Percentiles rank a stretch among this genome's conserved stretches.
Conservation (phyloP, 2,329 filamentous ascomycete species). For the Knoxdaviesia capensis region DNA sequence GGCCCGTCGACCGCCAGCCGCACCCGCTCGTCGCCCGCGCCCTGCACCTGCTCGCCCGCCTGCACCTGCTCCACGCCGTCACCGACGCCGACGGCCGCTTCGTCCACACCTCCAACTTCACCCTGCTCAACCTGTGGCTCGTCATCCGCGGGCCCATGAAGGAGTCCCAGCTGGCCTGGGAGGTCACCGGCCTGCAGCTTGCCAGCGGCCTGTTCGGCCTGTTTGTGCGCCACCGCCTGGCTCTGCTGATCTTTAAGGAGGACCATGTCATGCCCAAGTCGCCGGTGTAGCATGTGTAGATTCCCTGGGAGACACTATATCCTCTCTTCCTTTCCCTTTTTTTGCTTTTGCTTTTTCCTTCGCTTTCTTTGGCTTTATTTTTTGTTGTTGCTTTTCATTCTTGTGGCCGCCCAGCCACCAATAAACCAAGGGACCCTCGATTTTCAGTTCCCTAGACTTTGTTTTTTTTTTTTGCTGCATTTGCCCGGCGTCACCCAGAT, state of each 20-base stretch:
- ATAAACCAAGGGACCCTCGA: no score
- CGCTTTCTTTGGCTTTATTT: background rate
- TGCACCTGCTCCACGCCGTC: conserved; percentile 49
- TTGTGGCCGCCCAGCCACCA: no score
- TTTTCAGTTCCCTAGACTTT: no score
- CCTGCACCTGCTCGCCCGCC: conserved; percentile 46
- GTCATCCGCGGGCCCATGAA: conserved; percentile 85
- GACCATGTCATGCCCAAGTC: conserved; percentile 46
- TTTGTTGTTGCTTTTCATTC: no score
- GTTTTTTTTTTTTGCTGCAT: no score
- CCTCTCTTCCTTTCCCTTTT: background rate
- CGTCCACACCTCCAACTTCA: conserved; percentile 71
- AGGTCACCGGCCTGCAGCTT: conserved; percentile 63
- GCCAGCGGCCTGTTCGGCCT: conserved; percentile 61
- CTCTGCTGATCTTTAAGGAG: conserved; percentile 70
- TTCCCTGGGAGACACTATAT: background rate
- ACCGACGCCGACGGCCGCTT: conserved; percentile 50
- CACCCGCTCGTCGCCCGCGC: conserved; percentile 36
- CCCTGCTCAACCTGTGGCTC: conserved; percentile 86
- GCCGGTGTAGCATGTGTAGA: conserved; percentile 6
- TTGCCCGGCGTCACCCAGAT: no score
- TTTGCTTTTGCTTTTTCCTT: background rate
- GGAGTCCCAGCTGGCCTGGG: conserved; percentile 64
- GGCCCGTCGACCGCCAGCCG: conserved; percentile 47
- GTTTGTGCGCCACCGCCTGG: conserved; percentile 69